Conservation (phyloP, 495 filamentous ascomycete species). For the Clavariopsis aquatica region DNA sequence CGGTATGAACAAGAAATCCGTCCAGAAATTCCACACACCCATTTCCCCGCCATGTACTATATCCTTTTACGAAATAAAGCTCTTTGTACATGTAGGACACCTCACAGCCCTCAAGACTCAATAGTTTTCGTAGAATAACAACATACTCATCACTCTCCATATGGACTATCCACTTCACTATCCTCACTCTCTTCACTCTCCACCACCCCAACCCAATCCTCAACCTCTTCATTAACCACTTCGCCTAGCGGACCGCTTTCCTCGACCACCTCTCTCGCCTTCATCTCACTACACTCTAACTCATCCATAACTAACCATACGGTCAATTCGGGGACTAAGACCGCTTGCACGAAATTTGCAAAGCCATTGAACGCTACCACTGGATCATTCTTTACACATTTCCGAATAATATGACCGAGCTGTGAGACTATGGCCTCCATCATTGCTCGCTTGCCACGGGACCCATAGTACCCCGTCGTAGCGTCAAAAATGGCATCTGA, state of each 20-base stretch:
- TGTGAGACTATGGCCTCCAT: conserved; percentile 63
- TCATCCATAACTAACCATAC: conserved; percentile 80
- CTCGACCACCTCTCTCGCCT: conserved; percentile 66
- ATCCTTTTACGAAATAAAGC: too few relatives aligned
- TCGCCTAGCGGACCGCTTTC: conserved; percentile 80
- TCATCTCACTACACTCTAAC: conserved; percentile 65
- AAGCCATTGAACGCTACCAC: conserved; percentile 70
- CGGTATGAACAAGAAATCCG: too few relatives aligned
- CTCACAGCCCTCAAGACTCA: too few relatives aligned
- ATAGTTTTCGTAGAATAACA: too few relatives aligned
- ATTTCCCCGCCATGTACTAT: too few relatives aligned
- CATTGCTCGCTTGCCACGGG: conserved; percentile 69
- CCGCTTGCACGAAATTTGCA: conserved; percentile 75
- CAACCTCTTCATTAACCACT: conserved; percentile 67
- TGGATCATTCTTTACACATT: conserved; percentile 63
- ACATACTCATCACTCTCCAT: too few relatives aligned
- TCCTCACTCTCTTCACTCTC: conserved; percentile 46
- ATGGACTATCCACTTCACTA: too few relatives aligned
- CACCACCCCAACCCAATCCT: conserved; percentile 53
- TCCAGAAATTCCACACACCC: too few relatives aligned
- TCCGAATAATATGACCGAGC: conserved; percentile 63
- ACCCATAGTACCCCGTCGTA: conserved; percentile 84
- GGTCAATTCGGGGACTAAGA: conserved; percentile 84
- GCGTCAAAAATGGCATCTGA: conserved; percentile 34
- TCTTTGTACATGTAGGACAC: too few relatives aligned